A percentile compares a stretch with the other conserved stretches of the same genome.
phyloP scores from a whole-genome alignment of 2,329 filamentous ascomycete species.

The Colletotrichum sansevieriae region DNA sequence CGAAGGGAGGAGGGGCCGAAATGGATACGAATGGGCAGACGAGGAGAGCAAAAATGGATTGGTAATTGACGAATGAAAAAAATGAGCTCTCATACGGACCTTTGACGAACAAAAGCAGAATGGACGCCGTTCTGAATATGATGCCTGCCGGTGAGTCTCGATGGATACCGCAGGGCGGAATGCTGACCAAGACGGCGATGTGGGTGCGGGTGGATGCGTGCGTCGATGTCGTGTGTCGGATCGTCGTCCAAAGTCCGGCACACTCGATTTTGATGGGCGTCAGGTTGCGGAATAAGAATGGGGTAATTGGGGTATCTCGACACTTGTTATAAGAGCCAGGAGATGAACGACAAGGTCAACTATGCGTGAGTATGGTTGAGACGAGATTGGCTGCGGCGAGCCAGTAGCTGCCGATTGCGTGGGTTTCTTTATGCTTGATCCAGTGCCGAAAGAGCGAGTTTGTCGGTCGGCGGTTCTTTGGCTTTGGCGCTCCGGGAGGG shows the following conservation, averaged over 20 bases:
- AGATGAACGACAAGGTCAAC: constrained; percentile 27
- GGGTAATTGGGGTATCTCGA: constrained; percentile 22
- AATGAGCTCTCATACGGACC: constrained; percentile 13
- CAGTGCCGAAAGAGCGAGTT: constrained; percentile 28
- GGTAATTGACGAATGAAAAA: constrained; percentile 32
- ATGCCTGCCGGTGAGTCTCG: constrained; percentile 23
- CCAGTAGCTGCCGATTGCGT: constrained; percentile 30
- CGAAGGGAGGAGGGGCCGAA: constrained; percentile 20
- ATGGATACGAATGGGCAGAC: constrained; percentile 19
- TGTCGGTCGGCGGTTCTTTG: constrained; percentile 24
- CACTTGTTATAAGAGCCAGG: constrained; percentile 31
- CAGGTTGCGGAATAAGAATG: constrained; percentile 6
- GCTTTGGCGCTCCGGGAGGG: not conserved
- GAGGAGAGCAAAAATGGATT: constrained; percentile 8
- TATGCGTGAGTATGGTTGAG: constrained; percentile 15
- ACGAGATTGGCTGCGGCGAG: constrained; percentile 34
- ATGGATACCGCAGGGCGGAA: constrained; percentile 13
- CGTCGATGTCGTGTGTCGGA: constrained; percentile 29
- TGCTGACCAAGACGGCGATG: constrained; percentile 18
- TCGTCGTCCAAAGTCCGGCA: constrained; percentile 35
- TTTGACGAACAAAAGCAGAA: constrained; percentile 6
- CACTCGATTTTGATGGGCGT: constrained; percentile 21
- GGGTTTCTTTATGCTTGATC: constrained; percentile 37
- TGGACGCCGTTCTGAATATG: not conserved
- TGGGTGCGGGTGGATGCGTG: constrained; percentile 26